A percentile compares a stretch with the other conserved stretches of the same genome.
Evolutionary conservation across 1,284 basidiomycete genomes (phyloP).

Genomic region (Microbotryomycetes sp.): DNA sequence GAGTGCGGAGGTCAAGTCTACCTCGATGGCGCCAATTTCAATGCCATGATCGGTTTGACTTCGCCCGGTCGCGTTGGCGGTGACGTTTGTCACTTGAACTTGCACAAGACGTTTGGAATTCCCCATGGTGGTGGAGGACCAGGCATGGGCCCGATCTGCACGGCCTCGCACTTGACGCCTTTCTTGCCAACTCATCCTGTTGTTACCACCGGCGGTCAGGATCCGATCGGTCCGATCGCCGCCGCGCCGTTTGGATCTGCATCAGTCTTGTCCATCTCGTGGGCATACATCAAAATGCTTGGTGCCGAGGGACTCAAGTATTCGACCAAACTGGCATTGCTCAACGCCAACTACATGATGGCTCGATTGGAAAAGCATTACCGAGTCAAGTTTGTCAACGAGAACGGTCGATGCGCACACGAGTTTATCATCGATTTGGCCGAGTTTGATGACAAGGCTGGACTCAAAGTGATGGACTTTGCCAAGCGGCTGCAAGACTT

Average conservation of each 20-base stretch:
- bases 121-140: conserved; percentile 97
- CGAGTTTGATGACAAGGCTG: conserved; percentile 82
- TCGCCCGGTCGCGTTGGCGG: conserved; percentile 94
- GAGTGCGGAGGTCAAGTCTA: conserved; percentile 96
- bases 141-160: conserved; percentile 90
- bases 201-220: conserved; percentile 58
- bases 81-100: conserved; percentile 94
- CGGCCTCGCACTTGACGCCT: conserved; percentile 82
- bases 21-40: conserved; percentile 92
- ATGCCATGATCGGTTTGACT: conserved; percentile 90
- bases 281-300: conserved; percentile 68
- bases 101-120: conserved; percentile 94
- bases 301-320: conserved; percentile 80
- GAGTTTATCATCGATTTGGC: conserved; percentile 91
- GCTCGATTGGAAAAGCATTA: conserved; percentile 77
- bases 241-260: conserved; percentile 91
- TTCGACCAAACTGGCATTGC: conserved; percentile 75
- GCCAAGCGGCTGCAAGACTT: conserved; percentile 78
- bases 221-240: conserved; percentile 79
- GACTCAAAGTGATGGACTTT: conserved; percentile 88
- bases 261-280: conserved; percentile 91
- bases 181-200: conserved; percentile 91
- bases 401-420: conserved; percentile 84
- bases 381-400: conserved; percentile 81
- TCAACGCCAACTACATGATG: conserved; percentile 97